phyloP scores from a whole-genome alignment of 345 rosid species.

The Syzygium oleosum region DNA sequence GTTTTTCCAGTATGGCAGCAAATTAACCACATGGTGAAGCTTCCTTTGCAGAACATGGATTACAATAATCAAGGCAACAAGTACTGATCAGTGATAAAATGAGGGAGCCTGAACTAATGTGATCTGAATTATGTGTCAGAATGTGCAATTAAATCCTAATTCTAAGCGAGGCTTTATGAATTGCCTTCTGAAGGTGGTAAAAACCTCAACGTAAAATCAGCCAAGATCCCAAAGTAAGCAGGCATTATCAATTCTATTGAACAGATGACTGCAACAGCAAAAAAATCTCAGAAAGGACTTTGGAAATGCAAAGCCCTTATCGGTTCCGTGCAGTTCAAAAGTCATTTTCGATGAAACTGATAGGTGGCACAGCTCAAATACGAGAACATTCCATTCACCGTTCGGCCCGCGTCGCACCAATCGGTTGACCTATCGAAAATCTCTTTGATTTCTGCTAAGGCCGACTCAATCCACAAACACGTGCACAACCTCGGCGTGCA shows the following conservation, averaged over 20 bases:
- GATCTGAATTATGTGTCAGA: not conserved
- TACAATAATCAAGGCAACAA: not conserved
- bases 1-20: not conserved
- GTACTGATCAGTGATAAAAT: not conserved
- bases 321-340: not conserved
- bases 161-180: not conserved
- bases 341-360: not conserved
- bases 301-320: not conserved
- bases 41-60: not conserved
- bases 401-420: not conserved
- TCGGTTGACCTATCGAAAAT: not conserved
- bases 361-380: not conserved
- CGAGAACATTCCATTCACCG: not conserved
- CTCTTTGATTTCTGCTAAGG: not conserved
- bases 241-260: not conserved
- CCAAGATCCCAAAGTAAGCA: not conserved
- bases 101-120: not conserved
- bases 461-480: no score
- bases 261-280: not conserved
- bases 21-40: not conserved
- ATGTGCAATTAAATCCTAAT: not conserved
- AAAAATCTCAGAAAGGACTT: not conserved
- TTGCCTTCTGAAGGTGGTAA: not conserved
- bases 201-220: not conserved
- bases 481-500: not conserved